Evolutionary conservation across 1,284 basidiomycete genomes (phyloP).

Genomic region (Trametes sp.): DNA sequence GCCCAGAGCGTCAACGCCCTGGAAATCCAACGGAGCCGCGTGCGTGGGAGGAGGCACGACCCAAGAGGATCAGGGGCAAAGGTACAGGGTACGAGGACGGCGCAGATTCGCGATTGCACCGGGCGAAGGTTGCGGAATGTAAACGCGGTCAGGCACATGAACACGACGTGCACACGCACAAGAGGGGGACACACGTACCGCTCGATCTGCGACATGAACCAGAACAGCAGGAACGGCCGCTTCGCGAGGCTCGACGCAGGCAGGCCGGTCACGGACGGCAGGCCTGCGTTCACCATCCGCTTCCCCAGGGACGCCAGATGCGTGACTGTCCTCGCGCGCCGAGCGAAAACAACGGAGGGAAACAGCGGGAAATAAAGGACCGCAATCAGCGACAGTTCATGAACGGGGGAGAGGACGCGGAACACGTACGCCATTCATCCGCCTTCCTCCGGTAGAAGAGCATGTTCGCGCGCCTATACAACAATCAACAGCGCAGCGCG

Average conservation of each 20-base stretch:
- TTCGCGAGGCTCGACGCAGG: conserved; percentile 50
- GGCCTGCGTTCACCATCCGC: conserved; percentile 59
- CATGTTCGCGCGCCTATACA: conserved; percentile 57
- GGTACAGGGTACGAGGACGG: conserved; percentile 5
- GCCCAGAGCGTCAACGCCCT: conserved; percentile 71
- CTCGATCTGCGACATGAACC: conserved; percentile 79
- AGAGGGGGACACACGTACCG: conserved; percentile 54
- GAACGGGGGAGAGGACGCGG: conserved; percentile 10
- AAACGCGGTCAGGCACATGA: conserved; percentile 26
- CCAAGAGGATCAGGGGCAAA: conserved; percentile 5
- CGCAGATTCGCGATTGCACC: background rate
- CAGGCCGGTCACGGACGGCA: conserved; percentile 70
- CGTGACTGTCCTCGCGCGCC: conserved; percentile 56
- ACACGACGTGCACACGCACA: background rate
- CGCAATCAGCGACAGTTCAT: conserved; percentile 15
- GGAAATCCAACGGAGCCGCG: conserved; percentile 16
- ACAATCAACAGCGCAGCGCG: conserved; percentile 23
- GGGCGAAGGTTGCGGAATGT: conserved; percentile 1
- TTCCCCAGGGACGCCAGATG: conserved; percentile 70
- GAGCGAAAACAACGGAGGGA: conserved; percentile 1
- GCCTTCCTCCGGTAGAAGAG: conserved; percentile 70
- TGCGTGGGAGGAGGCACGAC: conserved; percentile 11
- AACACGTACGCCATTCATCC: conserved; percentile 74
- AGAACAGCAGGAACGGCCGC: conserved; percentile 76
- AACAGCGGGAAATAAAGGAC: conserved; percentile 13